These are phyloP conservation scores for Neonectria faginata DNA, from an alignment of 2,329 filamentous ascomycete genomes.

Conservation along the genomic window DNA sequence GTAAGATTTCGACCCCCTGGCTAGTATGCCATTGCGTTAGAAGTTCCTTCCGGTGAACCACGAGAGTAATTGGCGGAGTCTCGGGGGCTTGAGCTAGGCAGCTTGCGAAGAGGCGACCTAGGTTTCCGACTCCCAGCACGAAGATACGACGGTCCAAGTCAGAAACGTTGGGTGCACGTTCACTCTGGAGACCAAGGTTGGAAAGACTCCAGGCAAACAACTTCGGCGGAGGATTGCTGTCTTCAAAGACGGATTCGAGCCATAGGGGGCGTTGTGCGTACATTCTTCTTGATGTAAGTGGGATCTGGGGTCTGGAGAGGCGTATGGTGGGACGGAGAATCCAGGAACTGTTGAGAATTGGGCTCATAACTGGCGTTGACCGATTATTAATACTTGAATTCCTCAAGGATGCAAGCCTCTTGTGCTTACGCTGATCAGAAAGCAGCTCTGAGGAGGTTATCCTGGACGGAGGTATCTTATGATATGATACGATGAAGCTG, in stretches of 20 bases:
- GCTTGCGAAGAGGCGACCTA: slow-evolving; percentile 83
- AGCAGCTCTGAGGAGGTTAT: not conserved
- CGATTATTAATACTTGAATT: no score
- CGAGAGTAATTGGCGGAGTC: slow-evolving; percentile 80
- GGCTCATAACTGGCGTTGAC: slow-evolving; percentile 8
- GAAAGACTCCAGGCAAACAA: slow-evolving; percentile 53
- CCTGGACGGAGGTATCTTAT: not conserved
- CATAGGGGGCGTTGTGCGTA: slow-evolving; percentile 48
- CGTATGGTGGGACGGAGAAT: not conserved
- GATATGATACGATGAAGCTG: slow-evolving; percentile 4
- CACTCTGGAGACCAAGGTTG: slow-evolving; percentile 41
- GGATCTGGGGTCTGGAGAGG: not conserved
- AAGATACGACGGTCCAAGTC: slow-evolving; percentile 68
- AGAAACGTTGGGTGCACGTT: slow-evolving; percentile 2
- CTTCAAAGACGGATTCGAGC: slow-evolving; percentile 48
- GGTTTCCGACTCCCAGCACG: slow-evolving; percentile 82
- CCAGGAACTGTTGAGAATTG: slow-evolving; percentile 5
- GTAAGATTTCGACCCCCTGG: slow-evolving; percentile 60
- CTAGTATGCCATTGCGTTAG: slow-evolving; percentile 60
- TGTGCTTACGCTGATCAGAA: not conserved
- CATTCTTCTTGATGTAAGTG: slow-evolving; percentile 34
- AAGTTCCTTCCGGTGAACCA: slow-evolving; percentile 74
- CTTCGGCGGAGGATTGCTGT: slow-evolving; percentile 46
- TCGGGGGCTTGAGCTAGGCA: slow-evolving; percentile 70
- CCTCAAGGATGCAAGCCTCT: not conserved